Percentiles rank a stretch among this genome's conserved stretches.
Conservation (phyloP, 768 basidiomycete genomes). For the Leccinum disarticulatum region DNA sequence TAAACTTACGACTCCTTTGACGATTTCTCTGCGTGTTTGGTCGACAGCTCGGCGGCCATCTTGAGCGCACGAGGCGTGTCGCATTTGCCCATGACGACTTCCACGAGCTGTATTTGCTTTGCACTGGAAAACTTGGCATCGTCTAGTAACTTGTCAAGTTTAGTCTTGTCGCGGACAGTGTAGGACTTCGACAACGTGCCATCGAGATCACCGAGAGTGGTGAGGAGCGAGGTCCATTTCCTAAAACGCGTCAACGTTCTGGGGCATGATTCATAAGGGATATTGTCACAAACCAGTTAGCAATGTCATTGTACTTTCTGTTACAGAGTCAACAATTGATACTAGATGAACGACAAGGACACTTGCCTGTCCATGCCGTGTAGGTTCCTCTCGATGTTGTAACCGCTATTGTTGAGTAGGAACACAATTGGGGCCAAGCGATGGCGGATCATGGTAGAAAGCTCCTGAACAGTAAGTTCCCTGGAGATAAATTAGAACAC, state of each 20-base stretch:
- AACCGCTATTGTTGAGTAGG: constrained; percentile 77
- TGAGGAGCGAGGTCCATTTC: constrained; percentile 69
- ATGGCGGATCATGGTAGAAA: constrained; percentile 78
- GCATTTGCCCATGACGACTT: constrained; percentile 69
- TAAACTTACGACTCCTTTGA: constrained; percentile 15
- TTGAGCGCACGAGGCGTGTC: constrained; percentile 71
- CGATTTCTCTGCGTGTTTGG: constrained; percentile 15
- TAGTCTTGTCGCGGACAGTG: constrained; percentile 63
- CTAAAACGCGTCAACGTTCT: constrained; percentile 21
- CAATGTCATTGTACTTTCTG: constrained; percentile 86
- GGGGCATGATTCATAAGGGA: background rate
- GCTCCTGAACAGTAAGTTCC: constrained; percentile 78
- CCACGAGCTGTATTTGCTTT: constrained; percentile 73
- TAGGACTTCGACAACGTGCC: constrained; percentile 57
- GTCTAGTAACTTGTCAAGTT: constrained; percentile 67
- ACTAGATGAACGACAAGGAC: background rate
- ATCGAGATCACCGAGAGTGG: constrained; percentile 51
- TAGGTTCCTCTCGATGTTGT: constrained; percentile 82
- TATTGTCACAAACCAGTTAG: constrained; percentile 52
- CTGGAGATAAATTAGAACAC: constrained; percentile 34
- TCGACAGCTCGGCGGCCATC: constrained; percentile 44
- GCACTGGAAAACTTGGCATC: constrained; percentile 60
- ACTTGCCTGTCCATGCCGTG: constrained; percentile 60
- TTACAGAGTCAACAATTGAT: background rate
- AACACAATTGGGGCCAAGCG: constrained; percentile 82